Evolutionary conservation across 371 early-diverging fungal genomes (phyloP), one percentile per base, ranked within the genome.

Genomic region (Mucor plumbeus): DNA sequence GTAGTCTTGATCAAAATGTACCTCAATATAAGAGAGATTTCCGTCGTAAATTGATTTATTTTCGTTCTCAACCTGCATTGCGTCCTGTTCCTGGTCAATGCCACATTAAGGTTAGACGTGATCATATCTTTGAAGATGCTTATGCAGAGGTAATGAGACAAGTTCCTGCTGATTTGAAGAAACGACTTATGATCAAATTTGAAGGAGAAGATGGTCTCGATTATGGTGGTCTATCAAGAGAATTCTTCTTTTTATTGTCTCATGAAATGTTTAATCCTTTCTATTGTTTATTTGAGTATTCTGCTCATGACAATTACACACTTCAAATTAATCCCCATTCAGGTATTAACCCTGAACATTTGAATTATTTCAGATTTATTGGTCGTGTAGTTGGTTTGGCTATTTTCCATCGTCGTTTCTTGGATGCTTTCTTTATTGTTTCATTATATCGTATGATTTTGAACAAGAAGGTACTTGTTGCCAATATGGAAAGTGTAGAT

Each of bases 211-310:
- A 98, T 78, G 99, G 99, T 60, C 77, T 99, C 34, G 99, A 99
- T 83, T 97, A 95, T 80, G 99, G 99, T 68, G 99, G 99, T 73
- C 82, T 99, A 11, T 96, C 97, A 36, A 87, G 95, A 83, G 99
- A 99, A 80, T 99, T 94, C 85, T 97, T 97, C 88, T 96, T 93
- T 78, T 80, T 98, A 67, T 84, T 99, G 33, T 94, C 97, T 21
- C 96, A 97, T 76, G 97, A 98, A 76, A 97, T 99, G 96, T 97
- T 99, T 81, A 98, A 99, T 77, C 99, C 99, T 9, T 90, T 94
- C 81, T 97, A 95, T 81, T 94, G 82, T 68, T 86, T 99, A 67
- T 99, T 99, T 75, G 95, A 97, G 74, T 96, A 97, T 76, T 95
- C 97, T 41, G 97, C 96, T 15, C 96, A 96, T 81, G 97, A 98